These are phyloP conservation scores for Cryphonectria parasitica DNA, from an alignment of 2,329 filamentous ascomycete genomes.

Conservation along the genomic window DNA sequence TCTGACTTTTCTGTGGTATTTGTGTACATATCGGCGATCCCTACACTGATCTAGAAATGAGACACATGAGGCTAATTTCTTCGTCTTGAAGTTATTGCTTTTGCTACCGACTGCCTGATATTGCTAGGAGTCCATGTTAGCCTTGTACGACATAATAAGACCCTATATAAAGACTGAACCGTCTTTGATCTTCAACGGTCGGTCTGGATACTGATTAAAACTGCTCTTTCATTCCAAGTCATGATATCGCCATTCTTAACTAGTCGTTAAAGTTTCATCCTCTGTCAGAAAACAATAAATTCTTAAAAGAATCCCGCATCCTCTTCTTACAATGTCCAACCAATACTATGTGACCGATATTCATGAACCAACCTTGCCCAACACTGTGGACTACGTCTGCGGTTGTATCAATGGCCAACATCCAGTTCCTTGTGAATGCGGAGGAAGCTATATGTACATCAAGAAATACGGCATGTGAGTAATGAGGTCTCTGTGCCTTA, in stretches of 20 bases:
- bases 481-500: background rate
- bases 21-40: background rate
- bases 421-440: conserved; percentile 18
- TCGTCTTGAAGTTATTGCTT: conserved; percentile 4
- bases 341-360: conserved; percentile 18
- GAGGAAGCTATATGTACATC: conserved; percentile 11
- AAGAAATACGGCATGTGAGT: conserved; percentile 23
- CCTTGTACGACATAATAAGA: background rate
- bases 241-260: background rate
- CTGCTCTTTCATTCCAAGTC: background rate
- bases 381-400: conserved; percentile 28
- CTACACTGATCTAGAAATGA: background rate
- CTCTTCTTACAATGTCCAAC: conserved; percentile 22
- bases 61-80: background rate
- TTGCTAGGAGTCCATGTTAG: background rate
- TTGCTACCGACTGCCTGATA: background rate
- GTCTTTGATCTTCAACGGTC: background rate
- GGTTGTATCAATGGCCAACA: conserved; percentile 31
- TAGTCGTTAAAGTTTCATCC: background rate
- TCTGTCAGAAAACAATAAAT: no score
- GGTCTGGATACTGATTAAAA: no score
- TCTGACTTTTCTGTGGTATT: conserved; percentile 1
- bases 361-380: conserved; percentile 21
- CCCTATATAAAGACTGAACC: conserved; percentile 2
- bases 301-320: no score